A percentile compares a stretch with the other conserved stretches of the same genome.
These are phyloP conservation scores for Blastobotrys capitulatus DNA, from an alignment of 1,139 yeast species.

Conservation along the genomic window DNA sequence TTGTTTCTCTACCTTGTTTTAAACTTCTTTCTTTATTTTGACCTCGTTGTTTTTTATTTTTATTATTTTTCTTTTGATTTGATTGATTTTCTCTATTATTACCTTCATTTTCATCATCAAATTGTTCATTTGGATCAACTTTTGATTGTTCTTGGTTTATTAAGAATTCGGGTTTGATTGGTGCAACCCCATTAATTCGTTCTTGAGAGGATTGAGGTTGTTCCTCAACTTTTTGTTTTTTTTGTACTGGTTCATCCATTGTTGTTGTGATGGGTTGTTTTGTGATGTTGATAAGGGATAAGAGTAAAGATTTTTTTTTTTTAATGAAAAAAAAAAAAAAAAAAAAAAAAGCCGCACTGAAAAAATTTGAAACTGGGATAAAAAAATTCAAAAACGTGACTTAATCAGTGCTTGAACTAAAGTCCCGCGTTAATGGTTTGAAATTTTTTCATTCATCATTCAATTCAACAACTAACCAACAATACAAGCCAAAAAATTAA, in stretches of 20 bases:
- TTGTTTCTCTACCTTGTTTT: conserved; percentile 59
- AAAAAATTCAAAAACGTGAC: no score
- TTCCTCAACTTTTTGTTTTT: conserved; percentile 5
- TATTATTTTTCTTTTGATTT: conserved; percentile 28
- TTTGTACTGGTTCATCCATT: conserved; percentile 4
- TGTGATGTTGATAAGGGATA: no score
- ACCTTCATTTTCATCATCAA: conserved; percentile 49
- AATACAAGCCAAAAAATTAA: no score
- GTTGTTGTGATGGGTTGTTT: no score
- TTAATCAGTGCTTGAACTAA: no score
- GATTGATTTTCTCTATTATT: conserved; percentile 39
- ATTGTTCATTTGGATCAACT: conserved; percentile 14
- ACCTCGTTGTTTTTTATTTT: conserved; percentile 55
- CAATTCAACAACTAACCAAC: no score
- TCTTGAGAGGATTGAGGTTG: no score
- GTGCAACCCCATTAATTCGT: conserved; percentile 23
- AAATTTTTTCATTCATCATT: no score
- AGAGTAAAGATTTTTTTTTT: background rate
- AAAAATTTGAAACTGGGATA: no score
- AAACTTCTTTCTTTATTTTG: conserved; percentile 87
- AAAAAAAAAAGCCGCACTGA: no score
- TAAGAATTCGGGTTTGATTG: conserved; percentile 23
- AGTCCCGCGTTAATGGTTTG: no score
- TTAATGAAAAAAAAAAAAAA: conserved; percentile 5
- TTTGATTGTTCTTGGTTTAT: conserved; percentile 14